Base-by-base conservation (phyloP, 352 stramenopile genomes). In the Pythium sukuiense region DNA sequence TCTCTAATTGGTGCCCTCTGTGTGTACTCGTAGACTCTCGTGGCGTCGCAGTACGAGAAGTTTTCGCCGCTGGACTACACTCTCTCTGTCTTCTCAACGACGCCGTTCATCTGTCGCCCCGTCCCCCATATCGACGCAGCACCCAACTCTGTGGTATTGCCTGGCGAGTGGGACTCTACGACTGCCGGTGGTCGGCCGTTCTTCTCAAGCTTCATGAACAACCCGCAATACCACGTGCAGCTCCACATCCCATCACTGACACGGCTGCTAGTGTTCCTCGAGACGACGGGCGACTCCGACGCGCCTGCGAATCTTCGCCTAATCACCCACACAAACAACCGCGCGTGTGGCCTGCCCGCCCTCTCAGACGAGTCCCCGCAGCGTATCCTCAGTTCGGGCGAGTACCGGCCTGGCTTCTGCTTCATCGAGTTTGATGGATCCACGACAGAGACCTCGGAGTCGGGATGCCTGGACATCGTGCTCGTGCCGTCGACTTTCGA, bases 31-130 rank as follows among this genome's bases (percentile, higher is more conserved):
- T 67, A 93, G 77, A 97, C 88, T 5, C 72, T 98, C 7, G 90
- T 98, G n/a, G 76, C 92, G 2, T 98, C 92, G 16, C 91, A 97
- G 63, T 97, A 96, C 61, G 88, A 97, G 63, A 97, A 97, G 59
- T 89, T 91, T 55, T 76, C 85, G n/a, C 76, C 87, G 39, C 69
- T 97, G 29, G 88, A 96, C 66, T 98, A 95, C 70, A 95, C 89
- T 39, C 70, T 97, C 9, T 92, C 78, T 0, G 76, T 97, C 4
- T 97, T 93, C 75, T 91, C 87, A 3, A 95, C 88, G 6, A 71
- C 76, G n/a, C 79, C 73, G n/a, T 92, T 91, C 61, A 70, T 73
- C 16, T 92, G 83, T 66, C 67, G 78, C 24, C 70, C 76, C 0
- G 78, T 90, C 18, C 79, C 80, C 5, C 79, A 84, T 53, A 65